Evolutionary conservation across 306 rosid genomes (phyloP).

Genomic region (Leucaena leucocephala): DNA sequence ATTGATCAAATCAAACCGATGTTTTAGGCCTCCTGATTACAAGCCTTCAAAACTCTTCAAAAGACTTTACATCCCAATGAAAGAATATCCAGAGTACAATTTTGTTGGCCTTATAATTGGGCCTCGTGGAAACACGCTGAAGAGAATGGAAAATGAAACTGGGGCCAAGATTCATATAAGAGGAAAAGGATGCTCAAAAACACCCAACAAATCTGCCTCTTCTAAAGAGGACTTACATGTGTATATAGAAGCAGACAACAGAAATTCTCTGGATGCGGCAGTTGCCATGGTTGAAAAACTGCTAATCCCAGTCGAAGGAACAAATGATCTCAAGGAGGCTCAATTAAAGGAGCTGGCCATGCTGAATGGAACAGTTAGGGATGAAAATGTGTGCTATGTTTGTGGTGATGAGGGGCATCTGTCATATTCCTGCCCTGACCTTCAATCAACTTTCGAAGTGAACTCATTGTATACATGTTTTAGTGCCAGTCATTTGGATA

Average conservation of each 20-base stretch:
- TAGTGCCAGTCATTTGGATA: not conserved
- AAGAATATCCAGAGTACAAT: conserved; percentile 66
- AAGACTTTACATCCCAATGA: conserved; percentile 68
- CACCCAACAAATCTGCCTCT: not conserved
- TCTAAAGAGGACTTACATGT: conserved; percentile 35
- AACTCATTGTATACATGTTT: not conserved
- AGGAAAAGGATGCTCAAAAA: conserved; percentile 62
- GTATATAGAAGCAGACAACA: conserved; percentile 31
- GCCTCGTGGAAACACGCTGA: conserved; percentile 72
- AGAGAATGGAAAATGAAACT: conserved; percentile 74
- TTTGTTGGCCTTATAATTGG: conserved; percentile 72
- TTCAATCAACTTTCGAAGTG: conserved; percentile 19
- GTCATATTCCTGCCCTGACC: conserved; percentile 29
- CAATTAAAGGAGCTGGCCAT: conserved; percentile 35
- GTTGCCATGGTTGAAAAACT: conserved; percentile 37
- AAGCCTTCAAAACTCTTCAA: conserved; percentile 60
- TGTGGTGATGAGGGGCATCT: conserved; percentile 29
- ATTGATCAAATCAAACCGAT: conserved; percentile 60
- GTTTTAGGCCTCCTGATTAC: conserved; percentile 58
- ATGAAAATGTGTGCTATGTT: conserved; percentile 24
- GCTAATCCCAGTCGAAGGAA: conserved; percentile 27
- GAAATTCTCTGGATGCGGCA: conserved; percentile 34
- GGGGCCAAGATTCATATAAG: conserved; percentile 66
- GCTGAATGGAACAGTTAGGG: conserved; percentile 15
- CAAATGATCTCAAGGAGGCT: conserved; percentile 32